Conservation (phyloP, 2,329 filamentous ascomycete species). For the Aureobasidium sp. region DNA sequence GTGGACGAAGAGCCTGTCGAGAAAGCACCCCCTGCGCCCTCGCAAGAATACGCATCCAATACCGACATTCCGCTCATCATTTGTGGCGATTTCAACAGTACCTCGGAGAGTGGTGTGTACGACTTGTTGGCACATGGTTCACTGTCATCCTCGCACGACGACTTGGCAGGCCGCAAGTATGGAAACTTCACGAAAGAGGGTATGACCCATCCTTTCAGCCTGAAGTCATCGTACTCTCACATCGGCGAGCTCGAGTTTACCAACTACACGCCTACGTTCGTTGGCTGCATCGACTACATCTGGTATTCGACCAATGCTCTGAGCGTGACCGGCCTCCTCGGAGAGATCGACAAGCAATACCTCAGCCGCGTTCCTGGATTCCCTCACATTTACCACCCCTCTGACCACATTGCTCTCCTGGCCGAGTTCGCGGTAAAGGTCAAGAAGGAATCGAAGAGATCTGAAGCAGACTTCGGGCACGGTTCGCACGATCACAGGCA, state of each 20-base stretch:
- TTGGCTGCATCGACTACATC: slow-evolving; percentile 89
- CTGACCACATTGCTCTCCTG: slow-evolving; percentile 83
- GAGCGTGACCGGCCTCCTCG: slow-evolving; percentile 73
- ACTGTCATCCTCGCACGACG: slow-evolving; percentile 67
- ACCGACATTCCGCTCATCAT: slow-evolving; percentile 85
- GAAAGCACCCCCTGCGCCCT: slow-evolving; percentile 54
- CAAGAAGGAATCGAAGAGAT: slow-evolving; percentile 54
- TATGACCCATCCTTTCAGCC: slow-evolving; percentile 87
- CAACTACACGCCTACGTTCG: slow-evolving; percentile 93
- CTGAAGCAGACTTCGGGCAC: slow-evolving; percentile 28
- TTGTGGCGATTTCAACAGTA: slow-evolving; percentile 95
- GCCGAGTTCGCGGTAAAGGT: slow-evolving; percentile 84
- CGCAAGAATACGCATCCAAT: slow-evolving; percentile 75
- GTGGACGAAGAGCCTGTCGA: slow-evolving; percentile 41
- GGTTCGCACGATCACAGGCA: slow-evolving; percentile 9
- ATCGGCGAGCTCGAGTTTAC: slow-evolving; percentile 86
- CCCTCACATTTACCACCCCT: slow-evolving; percentile 89
- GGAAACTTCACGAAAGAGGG: slow-evolving; percentile 88
- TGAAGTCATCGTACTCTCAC: slow-evolving; percentile 80
- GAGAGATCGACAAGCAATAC: slow-evolving; percentile 77
- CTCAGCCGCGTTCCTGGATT: slow-evolving; percentile 82
- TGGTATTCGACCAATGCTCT: slow-evolving; percentile 93
- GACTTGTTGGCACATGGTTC: slow-evolving; percentile 77
- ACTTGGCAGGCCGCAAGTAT: slow-evolving; percentile 74
- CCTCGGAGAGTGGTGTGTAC: slow-evolving; percentile 77